These are phyloP conservation scores for Cryptococcus sp. DNA, from an alignment of 1,284 basidiomycete species.

Conservation along the genomic window DNA sequence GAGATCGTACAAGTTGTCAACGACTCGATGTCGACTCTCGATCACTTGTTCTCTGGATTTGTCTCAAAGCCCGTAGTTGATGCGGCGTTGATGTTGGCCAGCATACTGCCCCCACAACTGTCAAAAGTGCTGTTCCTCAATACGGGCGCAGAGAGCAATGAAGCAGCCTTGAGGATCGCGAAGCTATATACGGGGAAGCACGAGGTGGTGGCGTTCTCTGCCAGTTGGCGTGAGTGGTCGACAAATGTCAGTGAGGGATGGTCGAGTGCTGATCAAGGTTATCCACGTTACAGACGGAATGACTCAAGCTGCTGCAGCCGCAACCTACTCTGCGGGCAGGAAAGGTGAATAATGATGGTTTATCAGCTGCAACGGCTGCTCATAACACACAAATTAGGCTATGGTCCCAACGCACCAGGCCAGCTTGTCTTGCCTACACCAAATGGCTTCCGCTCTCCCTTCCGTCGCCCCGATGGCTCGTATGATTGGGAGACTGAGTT, in stretches of 20 bases:
- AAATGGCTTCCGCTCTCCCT: conserved; percentile 35
- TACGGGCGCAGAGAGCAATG: conserved; percentile 42
- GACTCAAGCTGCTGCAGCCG: conserved; percentile 38
- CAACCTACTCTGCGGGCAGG: conserved; percentile 39
- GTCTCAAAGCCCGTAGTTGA: conserved; percentile 38
- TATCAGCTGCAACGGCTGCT: neutral
- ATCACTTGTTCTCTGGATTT: conserved; percentile 43
- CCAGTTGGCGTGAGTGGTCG: conserved; percentile 27
- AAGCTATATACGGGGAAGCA: conserved; percentile 44
- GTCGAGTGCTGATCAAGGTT: too few relatives aligned
- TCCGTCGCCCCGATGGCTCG: conserved; percentile 35
- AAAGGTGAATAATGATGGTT: conserved; percentile 9
- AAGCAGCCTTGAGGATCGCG: conserved; percentile 44
- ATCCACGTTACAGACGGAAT: conserved; percentile 30
- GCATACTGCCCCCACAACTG: conserved; percentile 28
- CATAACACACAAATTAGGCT: conserved; percentile 11
- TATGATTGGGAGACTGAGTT: conserved; percentile 47
- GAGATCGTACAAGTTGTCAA: conserved; percentile 34
- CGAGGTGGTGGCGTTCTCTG: conserved; percentile 38
- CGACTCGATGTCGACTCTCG: conserved; percentile 30
- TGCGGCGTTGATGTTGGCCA: conserved; percentile 27
- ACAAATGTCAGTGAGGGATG: too few relatives aligned
- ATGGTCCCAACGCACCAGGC: conserved; percentile 38
- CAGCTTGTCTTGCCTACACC: conserved; percentile 31
- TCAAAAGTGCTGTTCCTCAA: conserved; percentile 37